Conservation (phyloP, 768 basidiomycete species). For the Panaeolus cyanescens region DNA sequence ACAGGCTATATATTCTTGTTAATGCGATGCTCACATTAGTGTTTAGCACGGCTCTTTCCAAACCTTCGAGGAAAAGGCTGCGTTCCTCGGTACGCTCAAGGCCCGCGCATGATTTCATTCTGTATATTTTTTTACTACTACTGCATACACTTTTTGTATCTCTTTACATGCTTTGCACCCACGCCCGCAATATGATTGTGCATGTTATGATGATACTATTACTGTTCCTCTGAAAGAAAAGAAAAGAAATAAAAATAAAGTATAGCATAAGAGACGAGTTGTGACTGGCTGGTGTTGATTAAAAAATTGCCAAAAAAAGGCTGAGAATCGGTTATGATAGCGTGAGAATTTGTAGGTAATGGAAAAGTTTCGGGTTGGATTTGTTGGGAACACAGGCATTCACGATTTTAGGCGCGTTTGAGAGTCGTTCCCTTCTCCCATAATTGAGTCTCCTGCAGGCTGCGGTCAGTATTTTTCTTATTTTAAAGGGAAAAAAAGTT, state of each 20-base stretch:
- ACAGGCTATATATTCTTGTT: background rate
- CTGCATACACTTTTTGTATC: conserved; percentile 26
- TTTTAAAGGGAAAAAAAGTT: background rate
- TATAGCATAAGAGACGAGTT: background rate
- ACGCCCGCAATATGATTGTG: conserved; percentile 17
- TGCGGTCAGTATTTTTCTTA: conserved; percentile 16
- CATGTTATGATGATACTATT: conserved; percentile 14
- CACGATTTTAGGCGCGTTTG: conserved; percentile 4
- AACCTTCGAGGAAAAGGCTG: conserved; percentile 93
- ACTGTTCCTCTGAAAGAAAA: background rate
- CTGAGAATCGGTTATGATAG: conserved; percentile 4
- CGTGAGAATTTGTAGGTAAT: conserved; percentile 18
- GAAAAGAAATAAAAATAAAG: background rate
- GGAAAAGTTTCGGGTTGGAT: conserved; percentile 18
- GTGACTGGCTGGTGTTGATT: background rate
- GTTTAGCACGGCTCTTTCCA: conserved; percentile 93
- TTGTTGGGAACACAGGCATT: background rate
- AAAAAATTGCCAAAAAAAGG: background rate
- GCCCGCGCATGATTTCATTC: conserved; percentile 62
- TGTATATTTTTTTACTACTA: conserved; percentile 37
- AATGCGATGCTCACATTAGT: conserved; percentile 4
- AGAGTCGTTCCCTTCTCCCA: conserved; percentile 32
- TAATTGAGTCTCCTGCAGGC: conserved; percentile 26
- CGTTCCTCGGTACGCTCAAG: conserved; percentile 93
- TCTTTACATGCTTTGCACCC: conserved; percentile 38